Base-by-base conservation (phyloP, 176 grass and related monocot genomes). In the Carex scoparia region DNA sequence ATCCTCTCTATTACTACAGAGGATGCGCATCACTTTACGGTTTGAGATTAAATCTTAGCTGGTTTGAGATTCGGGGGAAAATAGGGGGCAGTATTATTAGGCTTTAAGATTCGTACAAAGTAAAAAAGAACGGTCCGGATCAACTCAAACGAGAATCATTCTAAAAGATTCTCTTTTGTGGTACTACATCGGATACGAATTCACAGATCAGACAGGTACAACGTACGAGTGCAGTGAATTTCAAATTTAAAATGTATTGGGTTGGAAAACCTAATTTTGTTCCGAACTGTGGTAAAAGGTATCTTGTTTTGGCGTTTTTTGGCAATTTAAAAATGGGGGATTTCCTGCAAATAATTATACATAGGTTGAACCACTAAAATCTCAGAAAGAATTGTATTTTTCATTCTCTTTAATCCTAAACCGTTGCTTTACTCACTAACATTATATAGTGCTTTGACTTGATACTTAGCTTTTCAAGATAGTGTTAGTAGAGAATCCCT, bases 401-500 rank as follows among this genome's bases (percentile, higher is more conserved):
- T 65, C 7, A 61, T 61, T 55, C 55, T 74, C 86, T 87, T 87
- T 87, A 87, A 84, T 83, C 62, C 35, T 51, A 61, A 63, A 74
- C 86, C 86, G 37, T 72, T 87, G 13, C 51, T 87, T 87, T 84
- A 11, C 61, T 32, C 38, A 69, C 27, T 51, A 64, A 48, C 55
- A 23, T 55, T 51, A n/a, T 58, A 37, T 86, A 79, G 74, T 79
- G 60, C 75, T 68, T 69, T 80, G 62, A 80, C 62, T 80, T 86
- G 42, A 46, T 67, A 69, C 70, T 68, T 81, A 81, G 74, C 61
- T 80, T 86, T 81, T 65, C 31, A 71, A 65, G 69, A 65, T 80
- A 81, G 63, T 80, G 78, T 38, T 9, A 18, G 58, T 28, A 68
- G 40, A 58, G 44, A 81, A 79, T 42, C 85, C 75, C 71, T 86